phyloP scores from a whole-genome alignment of 306 rosid species.

The Betula pendula region DNA sequence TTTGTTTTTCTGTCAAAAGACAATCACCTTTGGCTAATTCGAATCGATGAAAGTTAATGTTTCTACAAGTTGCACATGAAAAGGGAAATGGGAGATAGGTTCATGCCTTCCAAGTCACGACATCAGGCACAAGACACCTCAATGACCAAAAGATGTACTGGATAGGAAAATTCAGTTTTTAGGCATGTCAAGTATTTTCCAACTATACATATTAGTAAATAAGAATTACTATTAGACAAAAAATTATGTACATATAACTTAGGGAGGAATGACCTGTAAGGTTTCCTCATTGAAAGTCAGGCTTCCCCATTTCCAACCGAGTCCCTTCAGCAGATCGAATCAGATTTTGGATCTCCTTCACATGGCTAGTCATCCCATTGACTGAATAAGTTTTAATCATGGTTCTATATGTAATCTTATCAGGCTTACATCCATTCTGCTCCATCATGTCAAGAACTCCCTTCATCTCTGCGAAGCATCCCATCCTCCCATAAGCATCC shows the following conservation, averaged over 20 bases:
- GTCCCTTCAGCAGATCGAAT: slow-evolving; percentile 43
- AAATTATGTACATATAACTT: neutral
- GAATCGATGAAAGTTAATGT: neutral
- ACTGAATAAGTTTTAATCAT: slow-evolving; percentile 79
- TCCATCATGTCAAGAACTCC: slow-evolving; percentile 76
- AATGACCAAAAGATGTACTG: neutral
- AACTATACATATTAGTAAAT: neutral
- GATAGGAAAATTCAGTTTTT: neutral
- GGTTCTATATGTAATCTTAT: slow-evolving; percentile 78
- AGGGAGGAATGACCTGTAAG: slow-evolving; percentile 4
- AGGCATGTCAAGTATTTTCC: neutral
- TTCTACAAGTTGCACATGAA: neutral
- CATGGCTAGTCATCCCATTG: slow-evolving; percentile 71
- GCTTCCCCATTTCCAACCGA: slow-evolving; percentile 47
- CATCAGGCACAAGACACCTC: neutral
- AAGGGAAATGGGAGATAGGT: neutral
- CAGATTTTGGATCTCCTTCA: slow-evolving; percentile 60
- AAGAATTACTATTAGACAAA: neutral
- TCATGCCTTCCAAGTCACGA: neutral
- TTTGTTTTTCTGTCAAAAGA: neutral
- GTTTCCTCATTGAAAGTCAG: slow-evolving; percentile 55
- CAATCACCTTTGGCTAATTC: neutral
- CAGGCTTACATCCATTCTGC: slow-evolving; percentile 74
- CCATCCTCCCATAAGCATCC: slow-evolving; percentile 80
- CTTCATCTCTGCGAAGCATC: slow-evolving; percentile 74